Percentiles rank a stretch among this genome's conserved stretches.
Evolutionary conservation across 2,329 filamentous ascomycete genomes (phyloP).

Genomic region (Sarocladiaceae sp.): DNA sequence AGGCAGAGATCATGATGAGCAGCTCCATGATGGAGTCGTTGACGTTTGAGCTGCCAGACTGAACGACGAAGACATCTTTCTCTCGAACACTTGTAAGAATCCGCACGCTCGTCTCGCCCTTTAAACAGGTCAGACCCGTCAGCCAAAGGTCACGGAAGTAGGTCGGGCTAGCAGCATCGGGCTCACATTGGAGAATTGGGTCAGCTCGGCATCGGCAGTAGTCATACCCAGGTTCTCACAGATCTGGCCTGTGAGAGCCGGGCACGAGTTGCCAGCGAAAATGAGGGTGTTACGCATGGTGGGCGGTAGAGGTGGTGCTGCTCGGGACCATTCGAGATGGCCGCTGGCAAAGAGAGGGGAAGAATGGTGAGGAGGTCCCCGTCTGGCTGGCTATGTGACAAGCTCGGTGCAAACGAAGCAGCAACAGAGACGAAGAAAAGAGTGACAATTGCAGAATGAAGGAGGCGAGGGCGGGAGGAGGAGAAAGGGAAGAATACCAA

Average conservation of each 20-base stretch:
- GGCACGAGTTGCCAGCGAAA: slow-evolving; percentile 62
- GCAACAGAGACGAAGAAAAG: neutral
- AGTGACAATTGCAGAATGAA: neutral
- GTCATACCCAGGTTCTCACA: slow-evolving; percentile 62
- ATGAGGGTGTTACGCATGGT: slow-evolving; percentile 61
- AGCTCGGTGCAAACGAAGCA: neutral
- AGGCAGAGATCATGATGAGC: slow-evolving; percentile 97
- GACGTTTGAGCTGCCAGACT: slow-evolving; percentile 91
- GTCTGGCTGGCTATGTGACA: neutral
- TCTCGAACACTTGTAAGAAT: slow-evolving; percentile 78
- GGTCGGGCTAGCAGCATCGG: slow-evolving; percentile 21
- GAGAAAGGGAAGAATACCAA: slow-evolving; percentile 16
- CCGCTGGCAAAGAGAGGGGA: neutral
- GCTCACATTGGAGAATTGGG: slow-evolving; percentile 64
- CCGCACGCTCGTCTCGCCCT: slow-evolving; percentile 65
- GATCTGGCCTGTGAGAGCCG: slow-evolving; percentile 57
- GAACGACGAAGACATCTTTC: slow-evolving; percentile 97
- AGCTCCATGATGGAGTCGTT: slow-evolving; percentile 99
- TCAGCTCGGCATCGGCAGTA: slow-evolving; percentile 57
- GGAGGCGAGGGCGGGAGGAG: slow-evolving; percentile 10
- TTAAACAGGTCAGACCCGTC: slow-evolving; percentile 18
- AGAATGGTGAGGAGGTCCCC: slow-evolving; percentile 4
- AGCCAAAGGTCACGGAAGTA: slow-evolving; percentile 9
- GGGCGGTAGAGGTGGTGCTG: slow-evolving; percentile 10
- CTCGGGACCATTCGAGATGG: too few species aligned